These are phyloP conservation scores for Arabidopsis arenosa DNA, from an alignment of 345 rosid species.

Conservation along the genomic window DNA sequence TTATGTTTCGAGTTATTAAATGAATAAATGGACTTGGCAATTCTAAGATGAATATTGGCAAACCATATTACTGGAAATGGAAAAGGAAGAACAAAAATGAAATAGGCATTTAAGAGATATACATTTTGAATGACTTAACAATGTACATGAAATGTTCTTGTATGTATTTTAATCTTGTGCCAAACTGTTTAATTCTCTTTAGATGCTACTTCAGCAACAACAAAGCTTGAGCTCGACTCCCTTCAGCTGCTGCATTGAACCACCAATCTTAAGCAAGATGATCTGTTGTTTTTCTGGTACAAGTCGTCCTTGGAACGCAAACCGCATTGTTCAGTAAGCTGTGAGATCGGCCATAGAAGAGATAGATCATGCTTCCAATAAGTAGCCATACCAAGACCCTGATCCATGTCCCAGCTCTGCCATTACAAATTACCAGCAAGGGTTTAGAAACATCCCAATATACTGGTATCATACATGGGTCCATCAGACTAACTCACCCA, in stretches of 20 bases:
- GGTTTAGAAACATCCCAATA: slow-evolving; percentile 24
- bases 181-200: slow-evolving; percentile 23
- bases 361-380: slow-evolving; percentile 58
- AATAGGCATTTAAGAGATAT: slow-evolving; percentile 19
- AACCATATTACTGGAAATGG: background rate
- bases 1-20: background rate
- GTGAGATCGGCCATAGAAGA: slow-evolving; percentile 62
- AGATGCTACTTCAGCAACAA: slow-evolving; percentile 14
- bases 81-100: background rate
- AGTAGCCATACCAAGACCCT: slow-evolving; percentile 73
- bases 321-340: slow-evolving; percentile 54
- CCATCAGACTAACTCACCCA: slow-evolving; percentile 54
- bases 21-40: too few species aligned
- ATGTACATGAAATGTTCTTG: slow-evolving; percentile 33
- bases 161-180: slow-evolving; percentile 25
- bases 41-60: too few species aligned
- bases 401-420: slow-evolving; percentile 66
- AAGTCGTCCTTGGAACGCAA: slow-evolving; percentile 48
- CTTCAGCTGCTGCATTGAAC: too few species aligned
- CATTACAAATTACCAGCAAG: slow-evolving; percentile 19
- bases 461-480: background rate
- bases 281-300: slow-evolving; percentile 49
- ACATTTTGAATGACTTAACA: slow-evolving; percentile 30
- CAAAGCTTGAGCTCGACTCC: background rate
- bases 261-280: too few species aligned